A percentile compares a stretch with the other conserved stretches of the same genome.
Conservation (phyloP, 495 filamentous ascomycete species). For the Penicillium canescens region DNA sequence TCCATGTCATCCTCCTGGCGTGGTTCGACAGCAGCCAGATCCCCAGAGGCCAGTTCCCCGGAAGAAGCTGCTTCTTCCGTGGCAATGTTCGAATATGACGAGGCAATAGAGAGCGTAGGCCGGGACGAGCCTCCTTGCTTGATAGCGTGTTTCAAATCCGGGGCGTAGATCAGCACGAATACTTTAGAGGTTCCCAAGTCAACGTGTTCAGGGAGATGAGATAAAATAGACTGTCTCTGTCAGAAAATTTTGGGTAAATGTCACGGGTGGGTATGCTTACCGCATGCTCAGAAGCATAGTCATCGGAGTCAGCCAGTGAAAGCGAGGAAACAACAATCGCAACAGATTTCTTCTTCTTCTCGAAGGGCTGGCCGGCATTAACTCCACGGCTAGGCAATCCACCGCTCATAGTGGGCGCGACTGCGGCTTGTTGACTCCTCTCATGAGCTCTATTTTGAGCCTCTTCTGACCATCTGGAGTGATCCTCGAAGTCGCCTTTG, state of each 20-base stretch:
- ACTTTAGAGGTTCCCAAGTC: slow-evolving; percentile 68
- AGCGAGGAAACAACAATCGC: slow-evolving; percentile 81
- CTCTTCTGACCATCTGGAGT: slow-evolving; percentile 83
- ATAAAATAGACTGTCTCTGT: slow-evolving; percentile 74
- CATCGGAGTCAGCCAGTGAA: slow-evolving; percentile 56
- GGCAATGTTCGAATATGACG: slow-evolving; percentile 85
- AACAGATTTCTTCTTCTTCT: slow-evolving; percentile 72
- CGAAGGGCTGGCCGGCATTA: slow-evolving; percentile 17
- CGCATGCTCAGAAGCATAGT: slow-evolving; percentile 70
- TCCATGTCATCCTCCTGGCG: slow-evolving; percentile 36
- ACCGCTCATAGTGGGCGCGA: slow-evolving; percentile 31
- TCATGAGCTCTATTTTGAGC: slow-evolving; percentile 52
- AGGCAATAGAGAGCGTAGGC: slow-evolving; percentile 66
- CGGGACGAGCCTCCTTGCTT: slow-evolving; percentile 36
- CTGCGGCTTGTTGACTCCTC: slow-evolving; percentile 25
- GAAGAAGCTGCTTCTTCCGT: slow-evolving; percentile 71
- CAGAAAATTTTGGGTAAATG: slow-evolving; percentile 13
- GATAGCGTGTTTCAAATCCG: slow-evolving; percentile 66
- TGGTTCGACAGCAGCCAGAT: slow-evolving; percentile 49
- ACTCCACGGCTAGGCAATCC: slow-evolving; percentile 24
- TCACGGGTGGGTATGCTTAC: slow-evolving; percentile 51
- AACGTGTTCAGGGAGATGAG: slow-evolving; percentile 75
- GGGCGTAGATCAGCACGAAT: slow-evolving; percentile 87
- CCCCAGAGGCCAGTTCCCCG: slow-evolving; percentile 59
- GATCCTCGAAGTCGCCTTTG: slow-evolving; percentile 75